Percentiles rank a stretch among this genome's conserved stretches.
These are phyloP conservation scores for Lecanosticta acicola DNA, from an alignment of 2,329 filamentous ascomycete species.

Conservation along the genomic window DNA sequence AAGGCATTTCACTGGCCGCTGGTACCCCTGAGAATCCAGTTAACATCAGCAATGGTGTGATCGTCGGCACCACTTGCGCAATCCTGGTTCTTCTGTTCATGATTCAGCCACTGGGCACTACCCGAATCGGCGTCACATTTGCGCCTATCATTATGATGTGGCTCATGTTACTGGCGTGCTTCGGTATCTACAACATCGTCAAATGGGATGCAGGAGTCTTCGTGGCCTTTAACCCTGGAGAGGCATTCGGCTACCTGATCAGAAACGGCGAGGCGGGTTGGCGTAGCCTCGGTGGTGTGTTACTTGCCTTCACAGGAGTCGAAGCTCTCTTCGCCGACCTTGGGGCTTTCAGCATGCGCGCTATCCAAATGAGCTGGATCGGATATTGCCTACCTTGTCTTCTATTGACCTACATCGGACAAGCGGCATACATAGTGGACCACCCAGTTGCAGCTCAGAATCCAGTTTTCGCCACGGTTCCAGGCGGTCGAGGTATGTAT, in stretches of 20 bases:
- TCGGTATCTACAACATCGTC: slow-evolving; percentile 56
- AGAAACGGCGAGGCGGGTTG: slow-evolving; percentile 57
- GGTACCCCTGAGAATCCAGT: slow-evolving; percentile 54
- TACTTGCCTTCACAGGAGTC: slow-evolving; percentile 72
- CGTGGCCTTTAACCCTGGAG: slow-evolving; percentile 51
- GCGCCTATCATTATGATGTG: slow-evolving; percentile 64
- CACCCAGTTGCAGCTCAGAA: slow-evolving; percentile 60
- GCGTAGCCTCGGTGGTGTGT: slow-evolving; percentile 59
- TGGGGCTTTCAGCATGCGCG: slow-evolving; percentile 59
- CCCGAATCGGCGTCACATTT: slow-evolving; percentile 55
- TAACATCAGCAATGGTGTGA: slow-evolving; percentile 50
- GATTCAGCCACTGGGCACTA: slow-evolving; percentile 60
- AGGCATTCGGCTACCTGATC: slow-evolving; percentile 56
- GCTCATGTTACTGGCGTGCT: slow-evolving; percentile 56
- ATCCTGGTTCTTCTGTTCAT: slow-evolving; percentile 60
- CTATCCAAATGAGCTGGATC: slow-evolving; percentile 70
- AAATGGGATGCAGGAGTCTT: slow-evolving; percentile 46
- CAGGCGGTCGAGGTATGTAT: slow-evolving; percentile 40
- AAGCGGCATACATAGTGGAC: slow-evolving; percentile 65
- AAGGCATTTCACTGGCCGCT: no score
- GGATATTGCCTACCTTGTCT: slow-evolving; percentile 61
- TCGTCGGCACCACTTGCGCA: slow-evolving; percentile 59
- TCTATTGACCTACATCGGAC: slow-evolving; percentile 62
- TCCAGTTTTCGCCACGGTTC: slow-evolving; percentile 67
- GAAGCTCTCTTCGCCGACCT: slow-evolving; percentile 74